Evolutionary conservation across 345 rosid species (phyloP).

Genomic region (Populus euphratica): DNA sequence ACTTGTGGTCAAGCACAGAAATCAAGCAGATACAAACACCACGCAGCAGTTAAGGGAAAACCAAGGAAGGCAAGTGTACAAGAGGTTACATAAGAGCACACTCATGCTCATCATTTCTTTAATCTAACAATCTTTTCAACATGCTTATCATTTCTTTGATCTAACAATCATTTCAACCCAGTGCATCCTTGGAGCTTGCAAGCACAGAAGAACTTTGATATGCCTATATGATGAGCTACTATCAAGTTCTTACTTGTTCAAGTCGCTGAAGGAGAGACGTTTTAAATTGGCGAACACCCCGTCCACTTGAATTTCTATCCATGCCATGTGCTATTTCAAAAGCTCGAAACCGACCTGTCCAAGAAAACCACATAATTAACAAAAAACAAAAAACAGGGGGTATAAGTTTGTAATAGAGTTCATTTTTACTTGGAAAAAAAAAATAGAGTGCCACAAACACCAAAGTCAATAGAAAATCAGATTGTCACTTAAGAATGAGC

Average conservation of each 20-base stretch:
- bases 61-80: background rate
- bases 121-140: background rate
- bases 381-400: too few relatives aligned
- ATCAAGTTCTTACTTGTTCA: conserved; percentile 45
- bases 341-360: conserved; percentile 83
- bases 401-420: too few relatives aligned
- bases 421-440: too few relatives aligned
- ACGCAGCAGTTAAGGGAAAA: background rate
- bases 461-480: background rate
- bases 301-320: conserved; percentile 69
- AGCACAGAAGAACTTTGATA: background rate
- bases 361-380: conserved; percentile 4
- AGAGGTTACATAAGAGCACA: background rate
- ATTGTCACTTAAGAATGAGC: background rate
- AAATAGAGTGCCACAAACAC: too few relatives aligned
- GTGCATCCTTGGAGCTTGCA: too few relatives aligned
- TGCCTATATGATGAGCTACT: background rate
- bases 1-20: background rate
- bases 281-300: conserved; percentile 90
- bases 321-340: conserved; percentile 68
- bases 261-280: conserved; percentile 88
- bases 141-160: background rate
- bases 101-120: background rate
- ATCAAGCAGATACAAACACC: background rate
- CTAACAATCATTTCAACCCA: background rate